These are phyloP conservation scores for Elasticomyces elasticus DNA, from an alignment of 495 filamentous ascomycete species.

Conservation along the genomic window DNA sequence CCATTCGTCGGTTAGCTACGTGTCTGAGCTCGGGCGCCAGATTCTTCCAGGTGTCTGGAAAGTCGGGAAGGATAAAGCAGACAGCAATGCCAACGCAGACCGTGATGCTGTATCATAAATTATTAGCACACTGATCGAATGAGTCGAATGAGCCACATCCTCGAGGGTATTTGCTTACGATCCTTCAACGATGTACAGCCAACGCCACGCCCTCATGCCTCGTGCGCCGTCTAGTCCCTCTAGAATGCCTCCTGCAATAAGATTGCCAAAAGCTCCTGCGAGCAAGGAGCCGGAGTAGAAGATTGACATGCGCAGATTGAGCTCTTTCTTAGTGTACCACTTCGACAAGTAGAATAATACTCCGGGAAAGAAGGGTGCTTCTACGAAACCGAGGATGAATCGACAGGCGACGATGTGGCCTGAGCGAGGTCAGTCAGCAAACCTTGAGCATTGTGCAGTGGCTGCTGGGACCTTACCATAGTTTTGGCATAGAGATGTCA, in stretches of 20 bases:
- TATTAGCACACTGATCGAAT: too few relatives aligned
- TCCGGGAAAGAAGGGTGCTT: conserved; percentile 34
- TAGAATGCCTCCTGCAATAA: conserved; percentile 32
- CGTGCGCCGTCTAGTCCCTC: conserved; percentile 23
- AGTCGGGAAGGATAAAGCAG: conserved; percentile 17
- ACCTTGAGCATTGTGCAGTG: too few relatives aligned
- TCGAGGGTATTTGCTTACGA: conserved; percentile 1
- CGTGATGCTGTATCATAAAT: conserved; percentile 19
- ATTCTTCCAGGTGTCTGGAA: conserved; percentile 32
- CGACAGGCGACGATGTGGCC: conserved; percentile 46
- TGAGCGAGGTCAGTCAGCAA: too few relatives aligned
- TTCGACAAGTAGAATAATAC: conserved; percentile 46
- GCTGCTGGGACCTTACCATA: too few relatives aligned
- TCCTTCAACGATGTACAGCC: conserved; percentile 24
- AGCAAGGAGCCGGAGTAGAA: conserved; percentile 34
- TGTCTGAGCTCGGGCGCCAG: conserved; percentile 39
- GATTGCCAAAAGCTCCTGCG: conserved; percentile 33
- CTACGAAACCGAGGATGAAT: conserved; percentile 34
- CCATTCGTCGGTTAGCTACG: conserved; percentile 41
- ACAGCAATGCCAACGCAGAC: conserved; percentile 10
- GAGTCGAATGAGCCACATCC: too few relatives aligned
- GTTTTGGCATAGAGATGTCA: conserved; percentile 42
- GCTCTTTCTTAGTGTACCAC: conserved; percentile 51
- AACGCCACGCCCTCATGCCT: conserved; percentile 20
- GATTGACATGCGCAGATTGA: conserved; percentile 46